Evolutionary conservation across 2,329 filamentous ascomycete species (phyloP).

Genomic region (Epicoccum nigrum): DNA sequence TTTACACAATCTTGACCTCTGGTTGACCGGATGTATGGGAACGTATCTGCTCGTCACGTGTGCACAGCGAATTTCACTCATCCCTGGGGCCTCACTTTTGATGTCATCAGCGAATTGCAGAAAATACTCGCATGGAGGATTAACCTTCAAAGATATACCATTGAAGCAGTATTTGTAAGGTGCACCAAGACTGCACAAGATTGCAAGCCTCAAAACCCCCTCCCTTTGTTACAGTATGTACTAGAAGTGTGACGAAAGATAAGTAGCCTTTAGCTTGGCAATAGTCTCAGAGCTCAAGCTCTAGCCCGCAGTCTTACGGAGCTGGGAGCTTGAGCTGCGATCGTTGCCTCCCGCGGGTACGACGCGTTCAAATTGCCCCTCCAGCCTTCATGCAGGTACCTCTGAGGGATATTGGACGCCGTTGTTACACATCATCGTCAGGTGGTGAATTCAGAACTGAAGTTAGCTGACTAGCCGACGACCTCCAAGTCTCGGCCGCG

Average conservation of each 20-base stretch:
- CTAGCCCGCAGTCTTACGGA: conserved; percentile 25
- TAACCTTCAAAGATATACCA: too few species aligned
- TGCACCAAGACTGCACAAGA: too few species aligned
- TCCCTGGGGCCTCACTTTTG: too few species aligned
- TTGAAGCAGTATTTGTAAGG: too few species aligned
- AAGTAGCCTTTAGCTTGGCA: conserved; percentile 3
- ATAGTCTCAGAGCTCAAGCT: conserved; percentile 12
- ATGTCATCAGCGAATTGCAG: too few species aligned
- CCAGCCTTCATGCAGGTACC: conserved; percentile 37
- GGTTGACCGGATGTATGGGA: too few species aligned
- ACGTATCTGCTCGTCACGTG: too few species aligned
- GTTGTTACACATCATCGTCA: conserved; percentile 31
- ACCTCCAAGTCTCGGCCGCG: conserved; percentile 37
- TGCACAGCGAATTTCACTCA: too few species aligned
- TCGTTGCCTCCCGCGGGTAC: conserved; percentile 10
- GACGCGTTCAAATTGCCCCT: conserved; percentile 1
- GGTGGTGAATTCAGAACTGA: conserved; percentile 28
- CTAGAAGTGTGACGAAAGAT: conserved; percentile 1
- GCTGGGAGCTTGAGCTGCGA: conserved; percentile 15
- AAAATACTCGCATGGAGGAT: too few species aligned
- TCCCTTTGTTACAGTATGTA: background rate
- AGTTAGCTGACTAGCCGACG: conserved; percentile 24
- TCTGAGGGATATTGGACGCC: conserved; percentile 21
- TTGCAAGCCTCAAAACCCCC: too few species aligned
- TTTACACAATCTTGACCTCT: too few species aligned